Conservation (phyloP, 2,329 filamentous ascomycete species). For the Colletotrichum tamarilloi region DNA sequence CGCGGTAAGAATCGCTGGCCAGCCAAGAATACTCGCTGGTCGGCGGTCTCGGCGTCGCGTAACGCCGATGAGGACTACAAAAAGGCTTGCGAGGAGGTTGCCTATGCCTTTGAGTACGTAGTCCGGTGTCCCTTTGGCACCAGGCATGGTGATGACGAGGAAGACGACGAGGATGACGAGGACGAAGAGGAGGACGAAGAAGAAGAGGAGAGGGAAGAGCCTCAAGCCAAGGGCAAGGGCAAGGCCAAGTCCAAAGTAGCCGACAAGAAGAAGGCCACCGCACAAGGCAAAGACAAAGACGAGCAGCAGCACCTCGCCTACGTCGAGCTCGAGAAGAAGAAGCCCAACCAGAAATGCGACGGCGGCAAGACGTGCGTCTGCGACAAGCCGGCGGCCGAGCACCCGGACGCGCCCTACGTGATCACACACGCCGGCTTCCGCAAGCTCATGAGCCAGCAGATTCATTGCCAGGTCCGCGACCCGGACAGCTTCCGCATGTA, state of each 20-base stretch:
- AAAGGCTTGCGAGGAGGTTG: slow-evolving; percentile 39
- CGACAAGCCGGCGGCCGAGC: slow-evolving; percentile 36
- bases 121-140: slow-evolving; percentile 42
- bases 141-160: slow-evolving; percentile 23
- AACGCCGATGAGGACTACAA: slow-evolving; percentile 46
- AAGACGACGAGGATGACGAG: slow-evolving; percentile 36
- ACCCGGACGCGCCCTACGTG: slow-evolving; percentile 30
- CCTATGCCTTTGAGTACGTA: slow-evolving; percentile 42
- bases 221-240: slow-evolving; percentile 30
- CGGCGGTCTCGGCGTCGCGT: slow-evolving; percentile 46
- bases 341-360: slow-evolving; percentile 35
- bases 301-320: slow-evolving; percentile 11
- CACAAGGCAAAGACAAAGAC: slow-evolving; percentile 22
- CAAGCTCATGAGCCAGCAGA: slow-evolving; percentile 25
- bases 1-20: slow-evolving; percentile 1
- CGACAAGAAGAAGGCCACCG: neutral
- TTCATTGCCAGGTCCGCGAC: slow-evolving; percentile 27
- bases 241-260: slow-evolving; percentile 31
- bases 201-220: neutral
- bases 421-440: slow-evolving; percentile 29
- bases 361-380: slow-evolving; percentile 35
- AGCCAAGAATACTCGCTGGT: slow-evolving; percentile 43
- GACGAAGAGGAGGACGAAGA: neutral
- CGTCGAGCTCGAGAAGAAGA: neutral
- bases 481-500: slow-evolving; percentile 55